phyloP scores from a whole-genome alignment of 192 early-diverging fungal genomes.

The Coemansia sp. region DNA sequence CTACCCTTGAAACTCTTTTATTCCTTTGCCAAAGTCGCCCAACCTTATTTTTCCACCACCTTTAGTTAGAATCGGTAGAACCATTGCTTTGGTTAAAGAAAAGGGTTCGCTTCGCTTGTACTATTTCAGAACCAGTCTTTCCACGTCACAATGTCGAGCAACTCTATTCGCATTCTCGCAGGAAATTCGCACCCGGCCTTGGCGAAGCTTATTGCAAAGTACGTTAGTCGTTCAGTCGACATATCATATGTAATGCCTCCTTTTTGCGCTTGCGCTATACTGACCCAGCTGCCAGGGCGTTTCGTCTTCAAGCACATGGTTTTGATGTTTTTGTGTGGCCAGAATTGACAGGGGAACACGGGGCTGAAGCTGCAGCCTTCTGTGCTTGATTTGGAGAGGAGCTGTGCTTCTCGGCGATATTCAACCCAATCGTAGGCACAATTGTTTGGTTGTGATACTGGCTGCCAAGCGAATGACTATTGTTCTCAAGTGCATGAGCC shows the following conservation, averaged over 20 bases:
- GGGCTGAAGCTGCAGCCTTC: not conserved
- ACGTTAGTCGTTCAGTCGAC: conserved; percentile 22
- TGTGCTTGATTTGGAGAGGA: not conserved
- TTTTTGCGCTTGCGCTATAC: too few species aligned
- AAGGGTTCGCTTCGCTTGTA: not conserved
- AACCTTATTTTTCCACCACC: not conserved
- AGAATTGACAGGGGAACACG: conserved; percentile 1
- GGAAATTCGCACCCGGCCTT: conserved; percentile 96
- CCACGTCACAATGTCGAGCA: conserved; percentile 62
- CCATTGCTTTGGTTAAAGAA: too few species aligned
- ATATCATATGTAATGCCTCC: not conserved
- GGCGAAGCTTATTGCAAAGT: conserved; percentile 88
- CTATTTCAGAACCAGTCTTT: conserved; percentile 3
- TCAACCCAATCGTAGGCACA: not conserved
- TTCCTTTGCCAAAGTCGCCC: not conserved
- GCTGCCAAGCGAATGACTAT: not conserved
- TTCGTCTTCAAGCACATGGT: too few species aligned
- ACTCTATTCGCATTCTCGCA: conserved; percentile 95
- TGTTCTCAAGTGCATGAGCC: not conserved
- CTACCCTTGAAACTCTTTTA: not conserved
- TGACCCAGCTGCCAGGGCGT: too few species aligned
- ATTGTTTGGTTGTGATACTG: not conserved
- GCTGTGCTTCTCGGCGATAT: conserved; percentile 2
- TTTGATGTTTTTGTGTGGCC: not conserved
- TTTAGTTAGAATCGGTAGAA: not conserved